Percentiles rank a stretch among this genome's conserved stretches.
Conservation (phyloP, 441 rosid genomes). For the Adansonia madagascariensis region DNA sequence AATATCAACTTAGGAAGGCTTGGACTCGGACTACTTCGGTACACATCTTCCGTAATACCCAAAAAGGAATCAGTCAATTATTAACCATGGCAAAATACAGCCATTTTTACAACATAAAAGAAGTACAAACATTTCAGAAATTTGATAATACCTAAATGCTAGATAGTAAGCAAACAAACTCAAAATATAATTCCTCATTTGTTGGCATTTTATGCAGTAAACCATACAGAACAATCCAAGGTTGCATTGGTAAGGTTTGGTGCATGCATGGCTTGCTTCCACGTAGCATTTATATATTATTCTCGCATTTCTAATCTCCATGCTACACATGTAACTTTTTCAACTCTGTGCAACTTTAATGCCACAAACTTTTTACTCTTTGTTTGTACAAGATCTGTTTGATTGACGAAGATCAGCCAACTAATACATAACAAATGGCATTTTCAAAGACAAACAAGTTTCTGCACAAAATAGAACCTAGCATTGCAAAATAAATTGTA, state of each 20-base stretch:
- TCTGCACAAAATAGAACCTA: background rate
- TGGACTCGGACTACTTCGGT: background rate
- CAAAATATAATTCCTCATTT: background rate
- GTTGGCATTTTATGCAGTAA: background rate
- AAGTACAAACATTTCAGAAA: constrained; percentile 4
- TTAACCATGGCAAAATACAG: background rate
- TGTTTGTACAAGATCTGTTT: background rate
- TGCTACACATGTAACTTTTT: background rate
- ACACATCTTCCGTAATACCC: background rate
- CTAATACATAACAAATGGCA: background rate
- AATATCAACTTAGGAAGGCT: constrained; percentile 24
- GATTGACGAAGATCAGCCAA: background rate
- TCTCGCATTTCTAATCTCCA: background rate
- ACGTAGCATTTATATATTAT: background rate
- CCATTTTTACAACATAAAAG: background rate
- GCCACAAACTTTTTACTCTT: background rate
- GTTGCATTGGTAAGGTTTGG: background rate
- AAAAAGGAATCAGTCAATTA: background rate
- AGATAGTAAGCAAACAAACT: background rate
- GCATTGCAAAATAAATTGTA: background rate
- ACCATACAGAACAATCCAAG: background rate
- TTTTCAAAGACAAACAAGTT: background rate
- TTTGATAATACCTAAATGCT: too few relatives aligned
- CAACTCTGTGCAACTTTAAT: background rate
- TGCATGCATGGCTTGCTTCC: background rate